A percentile compares a stretch with the other conserved stretches of the same genome.
phyloP scores from a whole-genome alignment of 2,329 filamentous ascomycete species.

The Graphium sp. region DNA sequence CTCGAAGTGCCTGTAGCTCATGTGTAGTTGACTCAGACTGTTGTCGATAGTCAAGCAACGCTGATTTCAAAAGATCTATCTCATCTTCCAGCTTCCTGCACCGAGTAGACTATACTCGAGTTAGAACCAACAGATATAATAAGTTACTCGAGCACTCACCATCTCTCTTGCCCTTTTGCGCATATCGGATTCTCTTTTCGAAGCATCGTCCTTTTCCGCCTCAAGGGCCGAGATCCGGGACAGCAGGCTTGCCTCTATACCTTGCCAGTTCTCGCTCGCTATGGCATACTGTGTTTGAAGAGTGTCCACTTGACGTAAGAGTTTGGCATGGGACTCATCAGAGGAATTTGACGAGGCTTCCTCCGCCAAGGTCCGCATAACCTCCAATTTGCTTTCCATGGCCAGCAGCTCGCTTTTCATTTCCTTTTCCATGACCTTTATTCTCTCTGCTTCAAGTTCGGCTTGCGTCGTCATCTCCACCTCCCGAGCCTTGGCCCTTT shows the following conservation, averaged over 20 bases:
- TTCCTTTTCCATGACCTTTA: constrained; percentile 54
- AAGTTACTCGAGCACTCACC: constrained; percentile 28
- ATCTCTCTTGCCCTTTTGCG: constrained; percentile 78
- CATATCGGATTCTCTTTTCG: constrained; percentile 70
- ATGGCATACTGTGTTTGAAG: constrained; percentile 89
- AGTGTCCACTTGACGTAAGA: constrained; percentile 86
- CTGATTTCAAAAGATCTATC: constrained; percentile 50
- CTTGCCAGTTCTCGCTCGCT: constrained; percentile 94
- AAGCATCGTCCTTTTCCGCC: constrained; percentile 77
- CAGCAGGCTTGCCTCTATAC: constrained; percentile 75
- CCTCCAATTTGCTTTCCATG: constrained; percentile 80
- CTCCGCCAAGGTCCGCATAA: constrained; percentile 69
- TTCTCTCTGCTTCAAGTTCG: constrained; percentile 54
- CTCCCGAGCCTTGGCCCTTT: constrained; percentile 42
- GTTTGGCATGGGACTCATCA: constrained; percentile 73
- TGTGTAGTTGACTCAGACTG: too few relatives aligned
- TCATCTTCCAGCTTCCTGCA: constrained; percentile 64
- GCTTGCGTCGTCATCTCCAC: constrained; percentile 59
- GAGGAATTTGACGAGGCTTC: constrained; percentile 72
- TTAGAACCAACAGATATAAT: too few relatives aligned
- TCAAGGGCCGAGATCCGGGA: constrained; percentile 64
- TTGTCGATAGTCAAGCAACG: too few relatives aligned
- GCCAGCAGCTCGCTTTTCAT: constrained; percentile 60
- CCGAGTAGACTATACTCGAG: constrained; percentile 44
- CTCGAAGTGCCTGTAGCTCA: too few relatives aligned